Conservation (phyloP, 2,329 filamentous ascomycete genomes). For the Fusarium buxicola region DNA sequence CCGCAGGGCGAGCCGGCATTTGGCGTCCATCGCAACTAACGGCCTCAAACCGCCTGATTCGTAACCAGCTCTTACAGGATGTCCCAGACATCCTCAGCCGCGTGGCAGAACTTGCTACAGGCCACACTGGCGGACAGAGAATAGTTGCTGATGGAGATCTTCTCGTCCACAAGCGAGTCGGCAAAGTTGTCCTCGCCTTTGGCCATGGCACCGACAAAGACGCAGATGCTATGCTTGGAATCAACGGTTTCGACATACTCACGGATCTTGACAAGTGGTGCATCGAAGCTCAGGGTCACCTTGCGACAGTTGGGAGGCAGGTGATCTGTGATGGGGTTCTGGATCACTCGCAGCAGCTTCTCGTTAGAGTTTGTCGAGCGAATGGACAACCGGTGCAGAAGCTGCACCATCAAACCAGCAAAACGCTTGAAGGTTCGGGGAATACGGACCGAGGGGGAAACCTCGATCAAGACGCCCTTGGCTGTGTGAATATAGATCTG, state of each 20-base stretch:
- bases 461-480: conserved; percentile 96
- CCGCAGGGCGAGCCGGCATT: conserved; percentile 56
- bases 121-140: conserved; percentile 97
- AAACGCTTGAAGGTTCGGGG: conserved; percentile 99
- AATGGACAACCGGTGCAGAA: conserved; percentile 94
- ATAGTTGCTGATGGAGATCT: conserved; percentile 98
- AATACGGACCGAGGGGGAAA: conserved; percentile 97
- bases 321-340: conserved; percentile 97
- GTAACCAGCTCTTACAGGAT: conserved; percentile 72
- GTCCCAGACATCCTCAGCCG: conserved; percentile 95
- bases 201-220: conserved; percentile 98
- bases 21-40: conserved; percentile 40
- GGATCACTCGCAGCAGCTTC: conserved; percentile 96
- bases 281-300: conserved; percentile 95
- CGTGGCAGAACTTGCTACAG: conserved; percentile 99
- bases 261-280: conserved; percentile 84
- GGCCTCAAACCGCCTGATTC: conserved; percentile 26
- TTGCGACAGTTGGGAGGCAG: conserved; percentile 97
- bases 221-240: conserved; percentile 91
- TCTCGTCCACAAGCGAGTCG: conserved; percentile 93
- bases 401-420: conserved; percentile 97
- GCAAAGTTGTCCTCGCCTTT: conserved; percentile 97
- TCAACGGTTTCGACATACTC: conserved; percentile 87
- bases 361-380: conserved; percentile 97
- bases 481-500: conserved; percentile 99